Evolutionary conservation across 768 basidiomycete species (phyloP).

Genomic region (Suillus luteus): DNA sequence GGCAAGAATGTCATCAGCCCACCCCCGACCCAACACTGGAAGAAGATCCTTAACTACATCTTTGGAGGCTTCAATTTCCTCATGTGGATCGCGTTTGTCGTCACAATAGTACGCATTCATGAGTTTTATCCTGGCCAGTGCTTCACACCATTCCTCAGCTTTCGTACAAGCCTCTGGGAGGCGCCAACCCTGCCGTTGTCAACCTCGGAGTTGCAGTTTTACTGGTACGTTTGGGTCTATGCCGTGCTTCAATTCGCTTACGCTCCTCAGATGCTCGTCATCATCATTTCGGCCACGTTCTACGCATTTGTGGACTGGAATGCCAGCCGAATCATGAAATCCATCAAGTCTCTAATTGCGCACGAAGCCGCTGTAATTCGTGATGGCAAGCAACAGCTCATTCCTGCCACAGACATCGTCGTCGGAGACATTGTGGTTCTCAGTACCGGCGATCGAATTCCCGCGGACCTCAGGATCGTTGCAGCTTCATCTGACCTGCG

Average conservation of each 20-base stretch:
- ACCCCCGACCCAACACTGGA: conserved; percentile 47
- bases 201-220: conserved; percentile 57
- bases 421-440: conserved; percentile 59
- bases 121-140: not conserved
- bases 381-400: conserved; percentile 47
- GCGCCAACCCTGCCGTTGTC: conserved; percentile 39
- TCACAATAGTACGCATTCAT: conserved; percentile 39
- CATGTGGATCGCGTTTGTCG: conserved; percentile 56
- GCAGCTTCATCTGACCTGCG: conserved; percentile 52
- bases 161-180: conserved; percentile 53
- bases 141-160: conserved; percentile 36
- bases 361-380: conserved; percentile 58
- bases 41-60: conserved; percentile 53
- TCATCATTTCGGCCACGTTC: conserved; percentile 43
- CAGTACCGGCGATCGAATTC: conserved; percentile 56
- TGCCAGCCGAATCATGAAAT: conserved; percentile 52
- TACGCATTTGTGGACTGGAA: conserved; percentile 55
- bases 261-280: conserved; percentile 41
- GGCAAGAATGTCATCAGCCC: conserved; percentile 54
- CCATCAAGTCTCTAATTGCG: conserved; percentile 60
- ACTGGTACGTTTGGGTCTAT: conserved; percentile 38
- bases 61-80: conserved; percentile 62
- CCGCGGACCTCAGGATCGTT: conserved; percentile 60
- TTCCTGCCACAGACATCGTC: conserved; percentile 56
- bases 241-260: conserved; percentile 14